Conservation (phyloP, 2,329 filamentous ascomycete species). For the Zymoseptoria tritici region DNA sequence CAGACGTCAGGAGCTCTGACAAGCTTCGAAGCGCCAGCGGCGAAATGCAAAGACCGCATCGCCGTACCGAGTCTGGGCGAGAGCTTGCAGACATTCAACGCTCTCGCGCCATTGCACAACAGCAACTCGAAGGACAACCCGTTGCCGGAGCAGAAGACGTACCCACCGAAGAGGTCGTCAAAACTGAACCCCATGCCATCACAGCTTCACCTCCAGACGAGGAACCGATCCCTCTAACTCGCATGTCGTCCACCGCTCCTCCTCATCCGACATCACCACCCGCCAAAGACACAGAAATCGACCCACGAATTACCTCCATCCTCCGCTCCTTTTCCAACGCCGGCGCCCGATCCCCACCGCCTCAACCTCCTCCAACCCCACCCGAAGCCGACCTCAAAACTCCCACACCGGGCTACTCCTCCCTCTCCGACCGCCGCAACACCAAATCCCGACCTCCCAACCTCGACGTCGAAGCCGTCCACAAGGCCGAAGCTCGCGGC, state of each 20-base stretch:
- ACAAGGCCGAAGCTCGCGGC: slow-evolving; percentile 72
- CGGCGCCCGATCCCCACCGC: slow-evolving; percentile 13
- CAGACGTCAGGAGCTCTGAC: slow-evolving; percentile 41
- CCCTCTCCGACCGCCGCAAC: neutral
- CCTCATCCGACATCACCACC: neutral
- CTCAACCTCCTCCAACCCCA: neutral
- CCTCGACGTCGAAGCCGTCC: slow-evolving; percentile 74
- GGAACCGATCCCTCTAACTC: neutral
- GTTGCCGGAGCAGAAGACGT: slow-evolving; percentile 2
- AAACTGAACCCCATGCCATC: neutral
- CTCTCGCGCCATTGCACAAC: slow-evolving; percentile 4
- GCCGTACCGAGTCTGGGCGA: neutral
- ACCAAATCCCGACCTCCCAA: slow-evolving; percentile 51
- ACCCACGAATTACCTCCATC: slow-evolving; percentile 23
- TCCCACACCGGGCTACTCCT: neutral
- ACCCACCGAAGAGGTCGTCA: neutral
- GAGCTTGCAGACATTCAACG: neutral
- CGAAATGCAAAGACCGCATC: neutral
- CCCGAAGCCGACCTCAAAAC: neutral
- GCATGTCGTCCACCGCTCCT: neutral
- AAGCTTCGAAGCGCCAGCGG: slow-evolving; percentile 13
- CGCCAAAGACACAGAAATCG: slow-evolving; percentile 10
- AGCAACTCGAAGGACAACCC: slow-evolving; percentile 11
- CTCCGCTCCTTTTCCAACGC: slow-evolving; percentile 28
- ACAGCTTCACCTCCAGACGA: neutral